Conservation (phyloP, 495 filamentous ascomycete species). For the Penicillium herquei region DNA sequence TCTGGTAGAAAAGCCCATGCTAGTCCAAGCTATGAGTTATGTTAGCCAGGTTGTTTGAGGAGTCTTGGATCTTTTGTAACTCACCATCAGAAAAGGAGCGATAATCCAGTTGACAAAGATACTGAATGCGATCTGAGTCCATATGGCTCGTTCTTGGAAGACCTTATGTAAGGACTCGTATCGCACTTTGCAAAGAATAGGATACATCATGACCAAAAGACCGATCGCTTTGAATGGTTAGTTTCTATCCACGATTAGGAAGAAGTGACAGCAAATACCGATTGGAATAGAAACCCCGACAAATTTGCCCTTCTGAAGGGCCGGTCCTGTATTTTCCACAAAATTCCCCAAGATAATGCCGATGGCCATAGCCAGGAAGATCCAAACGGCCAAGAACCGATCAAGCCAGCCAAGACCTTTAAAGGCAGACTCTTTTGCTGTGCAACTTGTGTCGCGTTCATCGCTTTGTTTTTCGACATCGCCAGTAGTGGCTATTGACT, state of each 20-base stretch:
- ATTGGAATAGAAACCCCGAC: constrained; percentile 78
- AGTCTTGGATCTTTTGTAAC: constrained; percentile 8
- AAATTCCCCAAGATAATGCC: constrained; percentile 83
- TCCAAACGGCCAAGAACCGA: constrained; percentile 80
- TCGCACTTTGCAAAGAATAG: constrained; percentile 88
- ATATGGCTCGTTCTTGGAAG: constrained; percentile 60
- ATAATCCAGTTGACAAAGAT: constrained; percentile 85
- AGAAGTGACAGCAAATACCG: constrained; percentile 45
- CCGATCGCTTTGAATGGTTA: constrained; percentile 58
- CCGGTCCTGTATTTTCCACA: constrained; percentile 58
- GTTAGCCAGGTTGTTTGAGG: too few relatives aligned
- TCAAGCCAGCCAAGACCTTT: constrained; percentile 66
- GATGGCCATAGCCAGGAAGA: constrained; percentile 79
- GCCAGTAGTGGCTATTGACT: not conserved
- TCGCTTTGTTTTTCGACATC: constrained; percentile 20
- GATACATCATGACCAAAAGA: constrained; percentile 92
- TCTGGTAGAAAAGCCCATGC: constrained; percentile 84
- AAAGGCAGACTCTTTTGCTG: constrained; percentile 35
- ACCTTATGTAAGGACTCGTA: constrained; percentile 75
- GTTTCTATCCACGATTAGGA: not conserved
- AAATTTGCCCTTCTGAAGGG: constrained; percentile 71
- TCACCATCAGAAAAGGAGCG: constrained; percentile 86
- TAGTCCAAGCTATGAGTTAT: constrained; percentile 49
- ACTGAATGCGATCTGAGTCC: constrained; percentile 78
- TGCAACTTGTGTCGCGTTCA: not conserved